Evolutionary conservation across 2,329 filamentous ascomycete genomes (phyloP).

Genomic region (Ophiocordyceps camponoti-rufipedis): DNA sequence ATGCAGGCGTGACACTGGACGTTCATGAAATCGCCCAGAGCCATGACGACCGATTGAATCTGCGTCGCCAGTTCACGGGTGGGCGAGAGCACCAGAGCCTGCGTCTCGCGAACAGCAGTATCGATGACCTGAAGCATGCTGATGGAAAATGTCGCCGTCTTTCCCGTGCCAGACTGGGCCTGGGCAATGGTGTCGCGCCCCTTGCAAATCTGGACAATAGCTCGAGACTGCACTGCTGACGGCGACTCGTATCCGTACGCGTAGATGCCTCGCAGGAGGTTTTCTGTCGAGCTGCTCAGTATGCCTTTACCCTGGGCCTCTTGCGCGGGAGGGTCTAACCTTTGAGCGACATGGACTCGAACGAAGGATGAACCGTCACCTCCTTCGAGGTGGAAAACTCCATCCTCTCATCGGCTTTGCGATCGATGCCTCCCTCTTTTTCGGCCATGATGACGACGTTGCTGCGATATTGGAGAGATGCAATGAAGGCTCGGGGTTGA

Average conservation of each 20-base stretch:
- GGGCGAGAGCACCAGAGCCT: slow-evolving; percentile 93
- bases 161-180: slow-evolving; percentile 98
- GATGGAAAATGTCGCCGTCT: slow-evolving; percentile 99
- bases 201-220: slow-evolving; percentile 99
- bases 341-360: slow-evolving; percentile 93
- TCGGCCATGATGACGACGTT: slow-evolving; percentile 56
- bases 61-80: slow-evolving; percentile 98
- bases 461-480: not conserved
- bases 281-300: slow-evolving; percentile 36
- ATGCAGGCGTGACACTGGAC: slow-evolving; percentile 98
- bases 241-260: slow-evolving; percentile 98
- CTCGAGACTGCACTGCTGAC: slow-evolving; percentile 91
- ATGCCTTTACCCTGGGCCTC: not conserved
- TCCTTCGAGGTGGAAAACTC: slow-evolving; percentile 98
- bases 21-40: slow-evolving; percentile 99
- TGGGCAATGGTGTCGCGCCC: slow-evolving; percentile 98
- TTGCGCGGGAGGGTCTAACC: slow-evolving; percentile 17
- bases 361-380: slow-evolving; percentile 85
- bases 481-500: not conserved
- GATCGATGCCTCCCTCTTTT: slow-evolving; percentile 56
- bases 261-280: slow-evolving; percentile 90
- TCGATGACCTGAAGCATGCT: slow-evolving; percentile 98
- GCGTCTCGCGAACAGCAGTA: slow-evolving; percentile 82
- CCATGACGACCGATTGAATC: slow-evolving; percentile 98
- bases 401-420: slow-evolving; percentile 88